Evolutionary conservation across 441 rosid genomes (phyloP), one percentile per base, ranked within the genome.

Genomic region (Populus hybrid): DNA sequence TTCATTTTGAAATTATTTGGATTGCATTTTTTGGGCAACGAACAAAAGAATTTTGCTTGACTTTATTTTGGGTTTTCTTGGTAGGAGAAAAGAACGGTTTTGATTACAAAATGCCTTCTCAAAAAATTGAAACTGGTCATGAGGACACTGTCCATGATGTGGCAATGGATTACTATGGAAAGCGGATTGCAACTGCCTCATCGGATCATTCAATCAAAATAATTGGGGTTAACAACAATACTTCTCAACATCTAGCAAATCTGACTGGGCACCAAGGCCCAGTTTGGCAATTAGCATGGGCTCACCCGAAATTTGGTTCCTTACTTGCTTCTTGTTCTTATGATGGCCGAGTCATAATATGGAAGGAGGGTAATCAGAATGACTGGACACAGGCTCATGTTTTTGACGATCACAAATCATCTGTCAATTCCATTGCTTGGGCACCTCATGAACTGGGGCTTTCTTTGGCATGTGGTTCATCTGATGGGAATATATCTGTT

Each of bases 151-250:
- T 93, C 71, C 94, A 93, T 69, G 97, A 91, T 84, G 96, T 89
- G 72, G 89, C 86, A 70, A 89, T 90, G 97, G 97, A 91, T 80
- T 91, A 89, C 85, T 91, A 89, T 75, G 97, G 97, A 42, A 93
- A 91, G 85, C 84, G 93, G 26, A 70, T 93, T 57, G 97, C 96
- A 40, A 88, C 96, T 26, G 90, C 96, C 64, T 91, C 92, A 34
- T 90, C 97, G 74, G 96, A 93, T 80, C 70, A 79, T 78, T 88
- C 89, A 59, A 84, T 93, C 75, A 93, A 86, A 91, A 87, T 93
- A 36, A 82, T 86, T 1, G 92, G 96, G 0, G 82, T 91, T 8
- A 87, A 81, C 79, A 89, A 84, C 90, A 90, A 76, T 35, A 80
- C 91, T 61, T 26, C 28, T 26, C 28, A 26, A 26, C 28, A 26